These are phyloP conservation scores for Liriodendron chinense DNA, from an alignment of 164 flowering plant species.

Conservation along the genomic window DNA sequence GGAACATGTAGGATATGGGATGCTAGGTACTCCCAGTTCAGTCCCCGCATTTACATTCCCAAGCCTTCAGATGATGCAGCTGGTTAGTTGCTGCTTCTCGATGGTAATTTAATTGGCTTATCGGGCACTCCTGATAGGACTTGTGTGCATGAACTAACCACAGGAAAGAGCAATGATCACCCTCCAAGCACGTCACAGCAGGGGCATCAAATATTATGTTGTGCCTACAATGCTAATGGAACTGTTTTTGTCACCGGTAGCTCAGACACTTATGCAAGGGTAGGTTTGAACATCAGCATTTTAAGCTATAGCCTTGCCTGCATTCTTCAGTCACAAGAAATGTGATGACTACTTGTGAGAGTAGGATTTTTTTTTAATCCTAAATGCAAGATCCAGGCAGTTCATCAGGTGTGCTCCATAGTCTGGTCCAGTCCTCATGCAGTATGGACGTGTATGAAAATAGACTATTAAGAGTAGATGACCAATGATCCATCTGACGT, in stretches of 20 bases:
- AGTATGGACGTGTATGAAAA: too few relatives aligned
- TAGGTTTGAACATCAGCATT: constrained; percentile 20
- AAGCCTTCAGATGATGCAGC: constrained; percentile 53
- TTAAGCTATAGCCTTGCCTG: background rate
- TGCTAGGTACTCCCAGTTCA: constrained; percentile 60
- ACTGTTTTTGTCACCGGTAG: constrained; percentile 99
- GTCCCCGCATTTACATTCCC: constrained; percentile 68
- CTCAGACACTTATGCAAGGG: constrained; percentile 97
- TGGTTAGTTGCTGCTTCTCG: constrained; percentile 42
- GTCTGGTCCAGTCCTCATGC: too few relatives aligned
- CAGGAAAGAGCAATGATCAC: constrained; percentile 62
- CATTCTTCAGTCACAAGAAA: background rate
- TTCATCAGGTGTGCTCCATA: too few relatives aligned
- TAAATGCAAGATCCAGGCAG: background rate
- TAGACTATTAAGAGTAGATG: too few relatives aligned
- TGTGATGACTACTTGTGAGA: too few relatives aligned
- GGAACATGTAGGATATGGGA: constrained; percentile 98
- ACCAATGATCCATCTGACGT: too few relatives aligned
- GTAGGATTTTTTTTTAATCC: background rate
- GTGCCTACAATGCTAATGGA: constrained; percentile 94
- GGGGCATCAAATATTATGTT: constrained; percentile 75
- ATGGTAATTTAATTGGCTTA: background rate
- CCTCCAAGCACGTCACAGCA: constrained; percentile 48
- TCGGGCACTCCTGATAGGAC: background rate
- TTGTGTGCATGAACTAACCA: constrained; percentile 12